Percentiles rank a stretch among this genome's conserved stretches.
These are phyloP conservation scores for Pleurotus platypus DNA, from an alignment of 768 basidiomycete genomes.

Conservation along the genomic window DNA sequence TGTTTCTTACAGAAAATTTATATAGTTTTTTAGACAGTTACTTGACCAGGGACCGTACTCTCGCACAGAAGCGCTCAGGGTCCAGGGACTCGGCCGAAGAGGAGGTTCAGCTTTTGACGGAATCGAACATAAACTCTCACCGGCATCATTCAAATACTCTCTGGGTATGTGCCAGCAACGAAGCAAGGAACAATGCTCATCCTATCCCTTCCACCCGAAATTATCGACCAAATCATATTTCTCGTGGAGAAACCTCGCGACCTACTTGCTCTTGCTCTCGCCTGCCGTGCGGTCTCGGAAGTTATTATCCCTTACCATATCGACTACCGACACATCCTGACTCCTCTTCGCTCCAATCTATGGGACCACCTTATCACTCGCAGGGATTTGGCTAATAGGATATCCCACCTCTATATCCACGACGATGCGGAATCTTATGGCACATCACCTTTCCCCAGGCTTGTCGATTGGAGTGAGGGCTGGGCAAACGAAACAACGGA, in stretches of 20 bases:
- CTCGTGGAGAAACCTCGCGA: slow-evolving; percentile 36
- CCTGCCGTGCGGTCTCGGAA: slow-evolving; percentile 30
- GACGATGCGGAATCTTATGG: neutral
- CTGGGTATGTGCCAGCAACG: no score
- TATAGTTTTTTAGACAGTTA: no score
- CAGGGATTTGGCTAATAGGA: slow-evolving; percentile 41
- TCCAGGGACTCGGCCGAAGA: no score
- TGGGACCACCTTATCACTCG: slow-evolving; percentile 48
- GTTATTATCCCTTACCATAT: slow-evolving; percentile 43
- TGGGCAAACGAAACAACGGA: neutral
- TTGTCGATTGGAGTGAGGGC: neutral
- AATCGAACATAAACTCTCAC: no score
- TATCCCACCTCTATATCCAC: slow-evolving; percentile 13
- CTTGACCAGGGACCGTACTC: no score
- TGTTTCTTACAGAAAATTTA: no score
- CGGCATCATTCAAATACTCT: no score
- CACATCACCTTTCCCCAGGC: neutral
- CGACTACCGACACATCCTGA: slow-evolving; percentile 45
- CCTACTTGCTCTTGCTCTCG: slow-evolving; percentile 39
- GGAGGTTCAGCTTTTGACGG: no score
- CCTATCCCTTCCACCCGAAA: slow-evolving; percentile 39
- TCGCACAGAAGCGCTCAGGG: no score
- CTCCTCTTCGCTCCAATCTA: slow-evolving; percentile 26
- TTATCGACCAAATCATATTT: slow-evolving; percentile 42
- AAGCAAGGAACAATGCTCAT: neutral